Evolutionary conservation across 345 rosid species (phyloP), one percentile per base, ranked within the genome.

Genomic region (Brassica carinata): DNA sequence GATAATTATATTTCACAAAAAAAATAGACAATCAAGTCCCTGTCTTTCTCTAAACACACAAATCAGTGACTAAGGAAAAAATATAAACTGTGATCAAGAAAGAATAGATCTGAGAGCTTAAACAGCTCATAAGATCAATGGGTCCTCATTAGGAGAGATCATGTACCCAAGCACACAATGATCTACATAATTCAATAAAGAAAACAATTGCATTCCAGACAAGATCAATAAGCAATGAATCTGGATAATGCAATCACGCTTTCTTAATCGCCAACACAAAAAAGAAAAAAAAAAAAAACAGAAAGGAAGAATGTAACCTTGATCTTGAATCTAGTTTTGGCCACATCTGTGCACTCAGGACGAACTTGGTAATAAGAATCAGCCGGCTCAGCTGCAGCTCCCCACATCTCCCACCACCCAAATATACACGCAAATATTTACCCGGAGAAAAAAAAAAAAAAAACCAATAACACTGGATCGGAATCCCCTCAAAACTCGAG

Each of bases 281-380:
- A 73, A 40, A 73, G 19, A 43, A 11, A 33, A 45, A 9, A 10
- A 2, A 0, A 11, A 19, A 59, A 19, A 19, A 19, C 23, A 19
- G 23, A 19, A 19, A 19, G 75, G 71, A 64, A 7, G 72, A 71
- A 74, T n/a, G 71, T 5, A 40, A 96, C 99, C 98, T 87, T 93
- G 87, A 96, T 96, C 79, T 84, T 93, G 87, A 96, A 96, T 88
- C 85, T 83, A 82, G 94, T 85, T 71, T 85, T 92, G 55, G 98
- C 94, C 27, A 93, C 93, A 84, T 96, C 97, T 53, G 88, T 86
- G 87, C 98, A 93, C 59, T 96, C 97, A 5, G 96, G 88, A 72
- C 98, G 90, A 83, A 92, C 92, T 87, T 88, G 80, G 72, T 96
- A 96, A 80, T 87, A 96, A 76, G 94, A 90, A 87, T 93, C 99